Evolutionary conservation across 1,284 basidiomycete species (phyloP), one percentile per base, ranked within the genome.

Genomic region (Moesziomyces sp.): DNA sequence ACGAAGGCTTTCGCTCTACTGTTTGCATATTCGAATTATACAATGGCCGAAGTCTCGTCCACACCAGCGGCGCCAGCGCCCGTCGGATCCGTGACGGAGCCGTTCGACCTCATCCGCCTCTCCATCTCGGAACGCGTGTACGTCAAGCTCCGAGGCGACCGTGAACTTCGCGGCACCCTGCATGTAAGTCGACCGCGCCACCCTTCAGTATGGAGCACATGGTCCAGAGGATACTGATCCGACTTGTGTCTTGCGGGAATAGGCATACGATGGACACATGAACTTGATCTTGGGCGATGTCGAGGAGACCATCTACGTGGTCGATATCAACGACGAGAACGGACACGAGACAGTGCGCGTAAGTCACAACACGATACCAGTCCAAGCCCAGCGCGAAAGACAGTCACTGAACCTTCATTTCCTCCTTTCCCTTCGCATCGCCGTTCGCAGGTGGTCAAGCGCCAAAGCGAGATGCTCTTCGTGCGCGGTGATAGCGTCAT

Each of bases 241-340:
- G 24, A 3, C 48, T 24, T 52, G 40, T 49, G 33, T 23, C 30
- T 33, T 28, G 38, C n/a, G 30, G 40, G 28, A 56, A 19, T 50
- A 57, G 61, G 96, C 97, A 19, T 99, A 99, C 84, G 97, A 99
- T 86, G 95, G 95, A 24, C 97, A 99, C 86, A 98, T 99, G 96
- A 99, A 99, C 85, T 88, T 99, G 80, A 97, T 99, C 69, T 88
- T 99, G 73, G 96, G 92, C 72, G 93, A 97, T 82, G 97, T 98
- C 10, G 95, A 98, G 83, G 97, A 99, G 72, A 59, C 77, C n/a
- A 79, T 83, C 49, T 83, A 81, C 58, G 74, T 78, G n/a, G 76
- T 84, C 11, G 77, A 83, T 38, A 46, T 80, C 44, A 80, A 85
- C 56, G 86, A 88, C 45, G 85, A 86, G 49, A 86, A 85, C 18